These are phyloP conservation scores for Parastagonospora avenae DNA, from an alignment of 2,329 filamentous ascomycete species.

Conservation along the genomic window DNA sequence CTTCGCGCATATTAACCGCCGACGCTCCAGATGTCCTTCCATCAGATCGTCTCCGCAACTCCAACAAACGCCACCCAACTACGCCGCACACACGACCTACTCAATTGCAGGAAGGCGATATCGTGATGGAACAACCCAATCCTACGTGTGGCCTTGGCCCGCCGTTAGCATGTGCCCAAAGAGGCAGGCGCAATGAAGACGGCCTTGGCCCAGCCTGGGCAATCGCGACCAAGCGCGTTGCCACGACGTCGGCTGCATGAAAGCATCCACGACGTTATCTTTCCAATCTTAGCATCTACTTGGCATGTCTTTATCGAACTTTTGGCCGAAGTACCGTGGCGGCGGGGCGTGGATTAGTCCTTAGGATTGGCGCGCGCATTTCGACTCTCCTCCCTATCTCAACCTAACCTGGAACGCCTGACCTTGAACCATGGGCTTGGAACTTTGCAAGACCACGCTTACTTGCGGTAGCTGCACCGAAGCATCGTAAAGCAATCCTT, in stretches of 20 bases:
- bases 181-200: neutral
- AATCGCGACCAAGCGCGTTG: neutral
- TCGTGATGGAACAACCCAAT: conserved; percentile 1
- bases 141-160: conserved; percentile 1
- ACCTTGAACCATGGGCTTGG: conserved; percentile 12
- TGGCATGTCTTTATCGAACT: conserved; percentile 8
- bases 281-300: conserved; percentile 5
- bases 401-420: conserved; percentile 3
- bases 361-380: neutral
- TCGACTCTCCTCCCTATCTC: conserved; percentile 10
- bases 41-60: no score
- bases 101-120: conserved; percentile 1
- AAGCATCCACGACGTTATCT: conserved; percentile 9
- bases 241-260: neutral
- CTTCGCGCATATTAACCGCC: neutral
- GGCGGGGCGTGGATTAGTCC: neutral
- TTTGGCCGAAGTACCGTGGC: conserved; percentile 1
- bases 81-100: neutral
- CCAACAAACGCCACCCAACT: conserved; percentile 1
- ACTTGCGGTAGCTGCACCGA: conserved; percentile 7
- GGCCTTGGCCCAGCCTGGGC: conserved; percentile 10
- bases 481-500: conserved; percentile 9
- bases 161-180: neutral
- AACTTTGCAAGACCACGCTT: conserved; percentile 6
- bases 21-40: neutral